These are phyloP conservation scores for Geranium rotundifolium DNA, from an alignment of 345 rosid genomes.

Conservation along the genomic window DNA sequence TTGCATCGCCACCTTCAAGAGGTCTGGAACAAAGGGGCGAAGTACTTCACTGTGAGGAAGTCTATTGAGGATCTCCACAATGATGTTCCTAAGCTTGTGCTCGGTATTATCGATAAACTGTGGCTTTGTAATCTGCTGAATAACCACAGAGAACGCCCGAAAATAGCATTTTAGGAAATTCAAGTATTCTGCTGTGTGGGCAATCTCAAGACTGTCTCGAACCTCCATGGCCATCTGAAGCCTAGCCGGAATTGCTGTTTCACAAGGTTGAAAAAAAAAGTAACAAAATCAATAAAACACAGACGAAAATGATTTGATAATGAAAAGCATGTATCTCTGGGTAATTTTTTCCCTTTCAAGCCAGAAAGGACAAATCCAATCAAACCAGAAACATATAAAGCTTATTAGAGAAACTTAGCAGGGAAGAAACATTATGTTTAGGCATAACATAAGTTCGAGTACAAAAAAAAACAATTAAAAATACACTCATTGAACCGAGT, in stretches of 20 bases:
- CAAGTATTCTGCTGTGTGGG: slow-evolving; percentile 90
- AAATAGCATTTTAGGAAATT: slow-evolving; percentile 93
- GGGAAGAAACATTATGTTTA: too few relatives aligned
- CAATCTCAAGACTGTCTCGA: slow-evolving; percentile 95
- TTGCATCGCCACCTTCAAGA: slow-evolving; percentile 93
- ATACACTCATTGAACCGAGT: too few relatives aligned
- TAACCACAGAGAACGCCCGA: slow-evolving; percentile 72
- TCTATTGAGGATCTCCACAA: slow-evolving; percentile 89
- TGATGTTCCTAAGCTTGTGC: slow-evolving; percentile 82
- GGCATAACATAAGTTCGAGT: too few relatives aligned
- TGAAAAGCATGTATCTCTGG: too few relatives aligned
- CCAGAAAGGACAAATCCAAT: too few relatives aligned
- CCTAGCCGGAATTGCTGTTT: slow-evolving; percentile 69
- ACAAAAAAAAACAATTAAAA: too few relatives aligned
- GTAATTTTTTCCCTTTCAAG: too few relatives aligned
- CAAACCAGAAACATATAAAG: too few relatives aligned
- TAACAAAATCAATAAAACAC: background rate
- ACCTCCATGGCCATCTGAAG: slow-evolving; percentile 89
- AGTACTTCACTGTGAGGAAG: slow-evolving; percentile 96
- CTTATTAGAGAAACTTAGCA: too few relatives aligned
- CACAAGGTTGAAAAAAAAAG: slow-evolving; percentile 2
- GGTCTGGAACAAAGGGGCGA: slow-evolving; percentile 98
- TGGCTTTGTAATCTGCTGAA: slow-evolving; percentile 66
- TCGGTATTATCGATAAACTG: slow-evolving; percentile 75
- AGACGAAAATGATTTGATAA: background rate